A percentile compares a stretch with the other conserved stretches of the same genome.
Evolutionary conservation across 2,329 filamentous ascomycete species (phyloP).

Genomic region (Lachnellula cervina): DNA sequence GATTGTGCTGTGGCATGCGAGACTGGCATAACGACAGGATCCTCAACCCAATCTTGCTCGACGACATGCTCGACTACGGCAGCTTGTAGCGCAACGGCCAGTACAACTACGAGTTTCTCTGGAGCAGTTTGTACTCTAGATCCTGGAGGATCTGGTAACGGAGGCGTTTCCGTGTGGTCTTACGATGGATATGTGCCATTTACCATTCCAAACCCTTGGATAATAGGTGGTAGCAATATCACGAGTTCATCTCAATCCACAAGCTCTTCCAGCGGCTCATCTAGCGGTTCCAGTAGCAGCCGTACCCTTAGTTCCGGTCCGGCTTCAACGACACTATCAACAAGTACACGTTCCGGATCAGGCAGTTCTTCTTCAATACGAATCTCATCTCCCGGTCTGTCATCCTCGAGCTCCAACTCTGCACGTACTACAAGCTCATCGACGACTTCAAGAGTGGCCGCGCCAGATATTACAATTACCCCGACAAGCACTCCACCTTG

Average conservation of each 20-base stretch:
- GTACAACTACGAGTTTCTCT: neutral
- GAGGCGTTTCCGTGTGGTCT: neutral
- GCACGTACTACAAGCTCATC: neutral
- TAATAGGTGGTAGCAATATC: neutral
- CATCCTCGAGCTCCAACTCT: no score
- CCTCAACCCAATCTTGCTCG: neutral
- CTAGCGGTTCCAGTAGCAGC: neutral
- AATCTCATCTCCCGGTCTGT: no score
- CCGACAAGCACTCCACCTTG: neutral
- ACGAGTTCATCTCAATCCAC: neutral
- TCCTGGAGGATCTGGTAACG: neutral
- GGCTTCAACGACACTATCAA: neutral
- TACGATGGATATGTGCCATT: neutral
- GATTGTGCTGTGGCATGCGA: neutral
- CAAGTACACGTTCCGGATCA: neutral
- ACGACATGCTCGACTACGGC: neutral
- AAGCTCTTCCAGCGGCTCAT: neutral
- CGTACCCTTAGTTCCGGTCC: neutral
- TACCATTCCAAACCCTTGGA: neutral
- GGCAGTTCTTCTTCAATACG: neutral
- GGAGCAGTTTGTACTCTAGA: neutral
- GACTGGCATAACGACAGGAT: neutral
- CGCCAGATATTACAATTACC: conserved; percentile 1
- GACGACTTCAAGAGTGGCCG: neutral
- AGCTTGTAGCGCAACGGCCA: neutral